Conservation (phyloP, 2,329 filamentous ascomycete species). For the Cladorrhinum sp. region DNA sequence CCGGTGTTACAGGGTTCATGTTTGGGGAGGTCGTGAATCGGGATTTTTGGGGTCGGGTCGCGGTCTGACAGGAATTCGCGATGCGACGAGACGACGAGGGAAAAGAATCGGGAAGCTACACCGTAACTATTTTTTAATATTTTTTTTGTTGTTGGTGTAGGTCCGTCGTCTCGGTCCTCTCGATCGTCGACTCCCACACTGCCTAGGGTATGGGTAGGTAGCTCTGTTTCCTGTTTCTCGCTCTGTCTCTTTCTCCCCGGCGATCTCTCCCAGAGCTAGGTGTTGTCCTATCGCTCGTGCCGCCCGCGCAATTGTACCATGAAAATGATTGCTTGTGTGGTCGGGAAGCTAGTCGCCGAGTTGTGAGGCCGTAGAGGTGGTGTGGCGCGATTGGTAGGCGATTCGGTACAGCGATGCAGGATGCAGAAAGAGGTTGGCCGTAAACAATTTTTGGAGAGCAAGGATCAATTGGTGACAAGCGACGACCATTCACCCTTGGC, state of each 20-base stretch:
- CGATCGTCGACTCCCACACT: background rate
- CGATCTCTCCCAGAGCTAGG: background rate
- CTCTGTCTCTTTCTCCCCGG: background rate
- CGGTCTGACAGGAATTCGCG: background rate
- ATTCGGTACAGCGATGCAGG: conserved; percentile 12
- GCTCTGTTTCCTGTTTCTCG: background rate
- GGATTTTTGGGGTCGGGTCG: background rate
- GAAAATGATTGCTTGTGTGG: conserved; percentile 6
- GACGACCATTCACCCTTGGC: conserved; percentile 1
- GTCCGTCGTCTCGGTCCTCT: background rate
- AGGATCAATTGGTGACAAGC: conserved; percentile 25
- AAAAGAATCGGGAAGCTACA: background rate
- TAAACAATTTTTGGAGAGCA: conserved; percentile 35
- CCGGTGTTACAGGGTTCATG: conserved; percentile 64
- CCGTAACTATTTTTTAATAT: background rate
- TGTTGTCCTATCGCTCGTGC: background rate
- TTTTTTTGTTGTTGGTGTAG: background rate
- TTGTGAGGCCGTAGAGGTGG: background rate
- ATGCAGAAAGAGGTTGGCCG: conserved; percentile 23
- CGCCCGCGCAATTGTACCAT: conserved; percentile 18
- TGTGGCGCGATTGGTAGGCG: conserved; percentile 12
- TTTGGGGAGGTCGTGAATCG: conserved; percentile 9
- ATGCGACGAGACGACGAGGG: background rate
- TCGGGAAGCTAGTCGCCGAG: conserved; percentile 6
- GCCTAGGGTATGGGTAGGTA: background rate